These are phyloP conservation scores for Phytophthora sojae DNA, from an alignment of 352 stramenopile genomes.

Conservation along the genomic window DNA sequence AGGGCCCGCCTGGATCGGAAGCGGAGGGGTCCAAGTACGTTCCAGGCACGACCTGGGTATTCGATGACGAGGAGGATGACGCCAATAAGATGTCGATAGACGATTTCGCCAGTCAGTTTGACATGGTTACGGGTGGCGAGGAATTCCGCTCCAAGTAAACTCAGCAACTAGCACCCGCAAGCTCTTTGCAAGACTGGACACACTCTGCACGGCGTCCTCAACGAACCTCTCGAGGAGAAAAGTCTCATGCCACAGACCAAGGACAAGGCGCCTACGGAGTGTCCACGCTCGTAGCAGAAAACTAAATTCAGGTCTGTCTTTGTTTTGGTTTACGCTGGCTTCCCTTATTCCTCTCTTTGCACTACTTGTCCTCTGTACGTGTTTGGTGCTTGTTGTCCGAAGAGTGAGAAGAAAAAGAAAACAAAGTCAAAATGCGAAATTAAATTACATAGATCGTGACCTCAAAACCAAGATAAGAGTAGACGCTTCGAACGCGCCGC, in stretches of 20 bases:
- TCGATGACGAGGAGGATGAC: conserved; percentile 87
- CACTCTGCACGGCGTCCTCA: conserved; percentile 21
- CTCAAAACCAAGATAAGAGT: conserved; percentile 33
- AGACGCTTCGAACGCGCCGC: conserved; percentile 10
- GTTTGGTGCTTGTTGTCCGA: too few relatives aligned
- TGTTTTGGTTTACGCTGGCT: conserved; percentile 12
- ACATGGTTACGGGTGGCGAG: conserved; percentile 86
- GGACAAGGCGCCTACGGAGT: conserved; percentile 16
- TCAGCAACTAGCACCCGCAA: conserved; percentile 10
- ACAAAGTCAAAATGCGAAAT: conserved; percentile 6
- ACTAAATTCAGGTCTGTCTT: conserved; percentile 49
- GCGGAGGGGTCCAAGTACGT: conserved; percentile 84
- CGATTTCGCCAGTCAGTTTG: conserved; percentile 90
- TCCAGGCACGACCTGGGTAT: conserved; percentile 90
- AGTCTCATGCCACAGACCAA: conserved; percentile 28
- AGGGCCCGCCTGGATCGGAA: conserved; percentile 67
- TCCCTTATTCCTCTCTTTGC: too few relatives aligned
- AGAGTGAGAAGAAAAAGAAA: background rate
- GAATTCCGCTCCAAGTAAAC: conserved; percentile 86
- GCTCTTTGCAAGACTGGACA: conserved; percentile 16
- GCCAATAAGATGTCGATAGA: conserved; percentile 83
- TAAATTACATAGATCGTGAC: conserved; percentile 42
- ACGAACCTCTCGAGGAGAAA: conserved; percentile 25
- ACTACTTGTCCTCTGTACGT: too few relatives aligned
- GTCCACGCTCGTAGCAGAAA: conserved; percentile 35